Conservation (phyloP, 164 flowering plant species). For the Hamamelis virginiana region DNA sequence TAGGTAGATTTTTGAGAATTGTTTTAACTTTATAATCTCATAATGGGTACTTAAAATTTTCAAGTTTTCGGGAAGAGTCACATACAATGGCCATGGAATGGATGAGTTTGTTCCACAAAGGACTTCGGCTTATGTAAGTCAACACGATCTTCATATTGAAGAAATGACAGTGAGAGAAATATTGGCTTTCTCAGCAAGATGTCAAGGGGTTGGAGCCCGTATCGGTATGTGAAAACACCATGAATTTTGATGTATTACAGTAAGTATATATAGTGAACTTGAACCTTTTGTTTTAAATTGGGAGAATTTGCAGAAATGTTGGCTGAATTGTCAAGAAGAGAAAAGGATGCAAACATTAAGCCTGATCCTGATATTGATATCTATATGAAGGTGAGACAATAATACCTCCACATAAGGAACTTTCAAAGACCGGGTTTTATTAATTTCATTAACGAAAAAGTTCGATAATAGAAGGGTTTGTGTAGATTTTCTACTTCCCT, state of each 20-base stretch:
- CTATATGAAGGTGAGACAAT: conserved; percentile 49
- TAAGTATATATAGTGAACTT: too few species aligned
- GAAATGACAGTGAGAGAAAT: conserved; percentile 61
- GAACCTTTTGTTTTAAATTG: neutral
- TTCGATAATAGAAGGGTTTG: too few species aligned
- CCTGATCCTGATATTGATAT: conserved; percentile 67
- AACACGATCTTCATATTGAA: conserved; percentile 46
- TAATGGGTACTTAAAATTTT: neutral
- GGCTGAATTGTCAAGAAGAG: conserved; percentile 56
- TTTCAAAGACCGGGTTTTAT: too few species aligned
- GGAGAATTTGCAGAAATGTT: conserved; percentile 46
- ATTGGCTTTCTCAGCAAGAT: conserved; percentile 47
- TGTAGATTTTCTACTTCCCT: too few species aligned
- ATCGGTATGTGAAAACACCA: conserved; percentile 32
- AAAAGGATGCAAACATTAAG: conserved; percentile 53
- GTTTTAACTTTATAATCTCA: neutral
- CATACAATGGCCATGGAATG: conserved; percentile 54
- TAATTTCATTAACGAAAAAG: too few species aligned
- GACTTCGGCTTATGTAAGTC: conserved; percentile 51
- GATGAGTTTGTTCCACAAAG: conserved; percentile 49
- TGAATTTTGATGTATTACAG: neutral
- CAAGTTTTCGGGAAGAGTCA: conserved; percentile 39
- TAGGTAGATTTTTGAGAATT: neutral
- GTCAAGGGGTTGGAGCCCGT: conserved; percentile 50
- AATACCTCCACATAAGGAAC: too few species aligned